Conservation (phyloP, 495 filamentous ascomycete species). For the Penicillium maclennaniae region DNA sequence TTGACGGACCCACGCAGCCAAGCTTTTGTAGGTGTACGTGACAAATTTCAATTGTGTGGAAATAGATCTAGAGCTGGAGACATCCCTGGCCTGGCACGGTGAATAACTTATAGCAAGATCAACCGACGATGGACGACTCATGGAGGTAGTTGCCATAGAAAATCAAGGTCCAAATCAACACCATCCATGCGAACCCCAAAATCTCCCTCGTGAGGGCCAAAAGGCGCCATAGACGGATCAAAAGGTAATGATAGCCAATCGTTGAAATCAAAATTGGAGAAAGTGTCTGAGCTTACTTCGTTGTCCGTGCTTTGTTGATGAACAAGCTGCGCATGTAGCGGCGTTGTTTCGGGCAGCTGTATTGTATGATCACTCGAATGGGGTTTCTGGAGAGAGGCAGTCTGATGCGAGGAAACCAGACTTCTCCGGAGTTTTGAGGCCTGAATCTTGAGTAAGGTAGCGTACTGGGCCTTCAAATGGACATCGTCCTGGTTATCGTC, state of each 20-base stretch:
- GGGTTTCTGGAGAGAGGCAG: not conserved
- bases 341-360: not conserved
- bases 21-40: no score
- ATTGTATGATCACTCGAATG: not conserved
- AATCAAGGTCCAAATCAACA: slow-evolving; percentile 25
- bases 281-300: slow-evolving; percentile 12
- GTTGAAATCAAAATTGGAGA: slow-evolving; percentile 8
- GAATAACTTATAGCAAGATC: no score
- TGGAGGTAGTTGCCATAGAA: slow-evolving; percentile 33
- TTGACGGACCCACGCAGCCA: not conserved
- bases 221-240: slow-evolving; percentile 36
- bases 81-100: no score
- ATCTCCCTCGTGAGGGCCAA: slow-evolving; percentile 16
- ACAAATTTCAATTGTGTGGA: no score
- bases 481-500: slow-evolving; percentile 33
- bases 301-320: not conserved
- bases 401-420: slow-evolving; percentile 2
- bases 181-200: slow-evolving; percentile 12
- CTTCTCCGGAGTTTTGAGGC: slow-evolving; percentile 19
- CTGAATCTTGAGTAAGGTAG: slow-evolving; percentile 29
- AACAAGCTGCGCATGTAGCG: not conserved
- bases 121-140: no score
- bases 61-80: no score
- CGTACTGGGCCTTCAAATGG: slow-evolving; percentile 36
- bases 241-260: slow-evolving; percentile 37